phyloP scores from a whole-genome alignment of 2,329 filamentous ascomycete species.

The Trichoderma koningiopsis region DNA sequence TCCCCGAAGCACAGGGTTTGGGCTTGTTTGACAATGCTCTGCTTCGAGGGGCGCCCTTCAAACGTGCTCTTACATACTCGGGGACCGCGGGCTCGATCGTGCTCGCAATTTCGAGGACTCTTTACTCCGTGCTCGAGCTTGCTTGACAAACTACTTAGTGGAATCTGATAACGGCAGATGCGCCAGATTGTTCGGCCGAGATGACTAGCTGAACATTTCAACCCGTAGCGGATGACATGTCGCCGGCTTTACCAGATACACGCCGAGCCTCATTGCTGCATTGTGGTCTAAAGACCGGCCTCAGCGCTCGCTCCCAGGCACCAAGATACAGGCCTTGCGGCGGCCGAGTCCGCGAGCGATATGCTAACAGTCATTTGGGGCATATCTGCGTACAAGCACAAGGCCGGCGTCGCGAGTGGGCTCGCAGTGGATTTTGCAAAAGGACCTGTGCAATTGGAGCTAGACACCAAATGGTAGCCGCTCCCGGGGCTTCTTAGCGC shows the following conservation, averaged over 20 bases:
- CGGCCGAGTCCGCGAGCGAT: conserved; percentile 11
- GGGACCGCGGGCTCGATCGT: neutral
- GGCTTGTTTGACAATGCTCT: neutral
- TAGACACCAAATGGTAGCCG: conserved; percentile 30
- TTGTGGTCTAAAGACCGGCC: neutral
- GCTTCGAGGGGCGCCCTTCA: neutral
- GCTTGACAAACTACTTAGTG: neutral
- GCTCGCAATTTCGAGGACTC: neutral
- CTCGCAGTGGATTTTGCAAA: conserved; percentile 33
- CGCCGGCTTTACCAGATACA: conserved; percentile 2
- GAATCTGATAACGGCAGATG: conserved; percentile 5
- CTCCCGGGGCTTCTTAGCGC: conserved; percentile 27
- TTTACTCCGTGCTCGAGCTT: neutral
- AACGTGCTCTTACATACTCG: neutral
- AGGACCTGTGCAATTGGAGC: conserved; percentile 31
- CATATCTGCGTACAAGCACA: conserved; percentile 20
- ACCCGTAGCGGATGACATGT: neutral
- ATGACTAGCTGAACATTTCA: neutral
- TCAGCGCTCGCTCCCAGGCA: conserved; percentile 13
- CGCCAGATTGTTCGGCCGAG: conserved; percentile 6
- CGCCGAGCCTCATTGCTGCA: neutral
- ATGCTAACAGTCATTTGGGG: neutral
- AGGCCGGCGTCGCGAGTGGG: conserved; percentile 22
- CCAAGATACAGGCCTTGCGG: neutral
- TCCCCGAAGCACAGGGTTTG: neutral